phyloP scores from a whole-genome alignment of 1,284 basidiomycete genomes.

The Takashimella tepidaria region DNA sequence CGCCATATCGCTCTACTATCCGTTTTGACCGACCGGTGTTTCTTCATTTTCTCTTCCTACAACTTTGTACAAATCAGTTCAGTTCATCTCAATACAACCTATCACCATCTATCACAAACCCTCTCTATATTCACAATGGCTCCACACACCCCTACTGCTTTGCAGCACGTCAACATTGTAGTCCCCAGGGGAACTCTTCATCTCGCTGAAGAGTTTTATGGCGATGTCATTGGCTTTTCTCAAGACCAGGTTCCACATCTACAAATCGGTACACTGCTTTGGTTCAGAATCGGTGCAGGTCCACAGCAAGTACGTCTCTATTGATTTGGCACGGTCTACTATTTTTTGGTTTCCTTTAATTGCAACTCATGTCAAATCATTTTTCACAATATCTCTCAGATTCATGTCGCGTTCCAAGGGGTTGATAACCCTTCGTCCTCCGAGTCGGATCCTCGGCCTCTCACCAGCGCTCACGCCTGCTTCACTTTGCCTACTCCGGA shows the following conservation, averaged over 20 bases:
- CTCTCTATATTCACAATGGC: too few species aligned
- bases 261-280: slow-evolving; percentile 32
- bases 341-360: too few species aligned
- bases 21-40: too few species aligned
- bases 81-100: too few species aligned
- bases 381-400: slow-evolving; percentile 12
- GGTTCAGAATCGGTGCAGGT: slow-evolving; percentile 38
- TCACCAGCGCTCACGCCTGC: slow-evolving; percentile 39
- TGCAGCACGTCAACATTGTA: slow-evolving; percentile 46
- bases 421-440: slow-evolving; percentile 2
- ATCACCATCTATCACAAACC: too few species aligned
- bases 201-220: slow-evolving; percentile 44
- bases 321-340: too few species aligned
- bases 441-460: slow-evolving; percentile 4
- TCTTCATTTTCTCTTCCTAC: too few species aligned
- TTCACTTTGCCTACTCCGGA: slow-evolving; percentile 29
- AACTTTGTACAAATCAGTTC: too few species aligned
- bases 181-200: slow-evolving; percentile 37
- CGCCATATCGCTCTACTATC: too few species aligned
- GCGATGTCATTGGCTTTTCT: slow-evolving; percentile 35
- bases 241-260: slow-evolving; percentile 35
- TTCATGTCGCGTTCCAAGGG: slow-evolving; percentile 35
- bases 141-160: slow-evolving; percentile 18
- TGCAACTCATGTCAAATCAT: too few species aligned
- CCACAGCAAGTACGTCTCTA: slow-evolving; percentile 31